A percentile compares a stretch with the other conserved stretches of the same genome.
phyloP scores from a whole-genome alignment of 1,284 basidiomycete genomes.

The Marasmius oreades region DNA sequence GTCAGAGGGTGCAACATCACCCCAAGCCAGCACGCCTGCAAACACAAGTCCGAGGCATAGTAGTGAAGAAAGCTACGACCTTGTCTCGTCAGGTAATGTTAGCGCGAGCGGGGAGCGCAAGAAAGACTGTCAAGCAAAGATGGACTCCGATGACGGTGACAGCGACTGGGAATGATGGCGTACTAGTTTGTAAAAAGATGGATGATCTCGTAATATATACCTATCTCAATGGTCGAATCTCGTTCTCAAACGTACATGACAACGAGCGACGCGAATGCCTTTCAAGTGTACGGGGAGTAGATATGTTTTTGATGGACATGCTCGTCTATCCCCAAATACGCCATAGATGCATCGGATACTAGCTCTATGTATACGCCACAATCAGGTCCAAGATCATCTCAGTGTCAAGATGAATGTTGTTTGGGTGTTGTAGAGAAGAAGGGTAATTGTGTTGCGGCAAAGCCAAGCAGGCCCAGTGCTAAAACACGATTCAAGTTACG shows the following conservation, averaged over 20 bases:
- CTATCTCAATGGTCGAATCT: no score
- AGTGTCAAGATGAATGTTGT: background rate
- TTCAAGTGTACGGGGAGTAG: no score
- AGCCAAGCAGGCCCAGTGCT: constrained; percentile 43
- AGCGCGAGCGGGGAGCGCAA: constrained; percentile 30
- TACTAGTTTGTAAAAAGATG: no score
- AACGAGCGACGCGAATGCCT: no score
- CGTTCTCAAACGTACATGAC: no score
- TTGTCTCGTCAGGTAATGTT: constrained; percentile 50
- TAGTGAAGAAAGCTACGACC: constrained; percentile 72
- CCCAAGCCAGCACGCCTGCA: constrained; percentile 34
- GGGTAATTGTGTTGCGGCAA: constrained; percentile 30
- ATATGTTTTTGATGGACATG: no score
- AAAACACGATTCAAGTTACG: constrained; percentile 9
- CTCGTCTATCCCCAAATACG: no score
- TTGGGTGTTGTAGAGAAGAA: constrained; percentile 17
- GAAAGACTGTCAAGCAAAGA: constrained; percentile 22
- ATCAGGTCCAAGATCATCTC: constrained; percentile 4
- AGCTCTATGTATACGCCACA: background rate
- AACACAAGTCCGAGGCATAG: constrained; percentile 52
- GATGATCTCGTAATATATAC: no score
- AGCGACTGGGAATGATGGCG: constrained; percentile 68
- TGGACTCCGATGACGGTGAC: constrained; percentile 36
- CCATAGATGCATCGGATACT: background rate
- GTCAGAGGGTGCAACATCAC: constrained; percentile 16